These are phyloP conservation scores for Stereocaulon alpinum DNA, from an alignment of 495 filamentous ascomycete genomes.

Conservation along the genomic window DNA sequence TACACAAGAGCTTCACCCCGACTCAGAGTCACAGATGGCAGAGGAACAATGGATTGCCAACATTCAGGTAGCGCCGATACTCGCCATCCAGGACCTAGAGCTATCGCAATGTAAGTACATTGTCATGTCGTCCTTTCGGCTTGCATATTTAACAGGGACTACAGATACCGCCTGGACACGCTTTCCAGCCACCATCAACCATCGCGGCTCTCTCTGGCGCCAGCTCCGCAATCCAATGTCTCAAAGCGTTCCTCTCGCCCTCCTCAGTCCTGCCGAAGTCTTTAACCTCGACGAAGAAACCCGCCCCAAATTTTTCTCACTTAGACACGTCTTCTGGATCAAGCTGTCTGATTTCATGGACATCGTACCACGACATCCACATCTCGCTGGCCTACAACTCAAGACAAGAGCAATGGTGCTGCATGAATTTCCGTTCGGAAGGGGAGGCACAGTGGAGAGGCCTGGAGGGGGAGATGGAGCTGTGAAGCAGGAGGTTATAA, in stretches of 20 bases:
- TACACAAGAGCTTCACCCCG: conserved; percentile 38
- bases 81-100: conserved; percentile 66
- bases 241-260: conserved; percentile 27
- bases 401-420: conserved; percentile 19
- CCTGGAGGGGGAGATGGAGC: conserved; percentile 8
- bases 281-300: conserved; percentile 29
- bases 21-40: conserved; percentile 31
- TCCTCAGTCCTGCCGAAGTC: conserved; percentile 10
- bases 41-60: conserved; percentile 69
- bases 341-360: conserved; percentile 69
- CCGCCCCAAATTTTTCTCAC: conserved; percentile 40
- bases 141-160: conserved; percentile 10
- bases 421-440: conserved; percentile 17
- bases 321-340: conserved; percentile 65
- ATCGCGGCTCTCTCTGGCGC: conserved; percentile 44
- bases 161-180: conserved; percentile 62
- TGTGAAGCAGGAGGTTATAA: conserved; percentile 11
- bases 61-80: conserved; percentile 60
- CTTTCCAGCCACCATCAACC: conserved; percentile 35
- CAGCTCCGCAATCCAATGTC: conserved; percentile 42
- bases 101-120: conserved; percentile 57
- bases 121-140: not conserved
- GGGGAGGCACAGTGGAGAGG: conserved; percentile 8
- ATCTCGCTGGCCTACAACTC: conserved; percentile 46
- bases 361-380: conserved; percentile 57